Conservation (phyloP, 2,329 filamentous ascomycete species). For the Ophiostoma perfectum region DNA sequence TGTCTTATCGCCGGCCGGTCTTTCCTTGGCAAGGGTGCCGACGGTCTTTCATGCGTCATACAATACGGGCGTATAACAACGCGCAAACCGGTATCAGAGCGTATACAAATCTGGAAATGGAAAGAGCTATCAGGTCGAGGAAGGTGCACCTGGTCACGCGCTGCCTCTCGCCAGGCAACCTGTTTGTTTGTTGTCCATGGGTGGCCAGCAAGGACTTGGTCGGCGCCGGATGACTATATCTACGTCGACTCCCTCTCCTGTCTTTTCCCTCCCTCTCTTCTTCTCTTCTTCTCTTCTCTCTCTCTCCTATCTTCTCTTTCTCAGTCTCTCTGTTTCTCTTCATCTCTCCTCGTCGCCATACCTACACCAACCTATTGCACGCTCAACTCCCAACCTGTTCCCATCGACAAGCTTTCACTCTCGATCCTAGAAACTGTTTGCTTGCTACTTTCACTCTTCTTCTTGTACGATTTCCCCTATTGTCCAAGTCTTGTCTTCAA, state of each 20-base stretch:
- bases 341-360: background rate
- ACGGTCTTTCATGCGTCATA: slow-evolving; percentile 13
- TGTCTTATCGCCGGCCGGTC: slow-evolving; percentile 13
- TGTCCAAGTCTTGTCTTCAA: background rate
- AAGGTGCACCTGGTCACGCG: slow-evolving; percentile 5
- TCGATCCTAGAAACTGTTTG: background rate
- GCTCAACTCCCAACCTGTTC: background rate
- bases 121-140: background rate
- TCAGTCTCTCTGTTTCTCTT: background rate
- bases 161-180: slow-evolving; percentile 4
- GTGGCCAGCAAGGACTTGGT: background rate
- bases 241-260: background rate
- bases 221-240: background rate
- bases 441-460: background rate
- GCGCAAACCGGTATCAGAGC: background rate
- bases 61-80: background rate
- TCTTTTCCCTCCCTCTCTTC: background rate
- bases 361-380: background rate
- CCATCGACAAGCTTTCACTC: background rate
- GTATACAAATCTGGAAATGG: background rate
- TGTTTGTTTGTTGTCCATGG: slow-evolving; percentile 1
- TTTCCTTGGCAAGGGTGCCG: slow-evolving; percentile 10
- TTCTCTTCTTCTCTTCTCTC: background rate
- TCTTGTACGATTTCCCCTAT: background rate
- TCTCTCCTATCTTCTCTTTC: background rate